Evolutionary conservation across 1,284 basidiomycete species (phyloP), one percentile per base, ranked within the genome.

Genomic region (Xanthoconium separans): DNA sequence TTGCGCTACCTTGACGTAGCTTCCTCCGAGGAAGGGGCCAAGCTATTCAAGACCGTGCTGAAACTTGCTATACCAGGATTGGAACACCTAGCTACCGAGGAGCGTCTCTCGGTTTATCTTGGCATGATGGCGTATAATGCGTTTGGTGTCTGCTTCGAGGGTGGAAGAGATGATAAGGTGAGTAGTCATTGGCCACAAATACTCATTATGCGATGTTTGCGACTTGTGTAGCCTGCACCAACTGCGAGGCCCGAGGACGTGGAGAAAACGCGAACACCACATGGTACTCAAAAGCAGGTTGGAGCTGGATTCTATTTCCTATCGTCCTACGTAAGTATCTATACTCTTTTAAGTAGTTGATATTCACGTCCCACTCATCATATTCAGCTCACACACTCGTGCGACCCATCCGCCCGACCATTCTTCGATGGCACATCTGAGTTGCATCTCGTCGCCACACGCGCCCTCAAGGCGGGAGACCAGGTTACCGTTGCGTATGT

Each of bases 111-210:
- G 10, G 75, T 76, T n/a, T 75, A 87, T 45, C 70, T 82, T 43
- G 87, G 86, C 15, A 89, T 84, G 68, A 83, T 92, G 75, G 71
- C 75, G 6, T 91, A 90, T 69, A 92, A 92, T 61, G 76, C 82
- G 2, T 87, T 83, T 61, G 89, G 89, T 54, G 79, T 92, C 44
- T 81, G 73, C 65, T 84, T 77, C 59, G 77, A 72, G 48, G 78
- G 75, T 30, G 89, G 87, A n/a, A 75, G 89, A 39, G 77, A 83
- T 56, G 81, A 88, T 62, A 87, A 80, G 79, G 89, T 89, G 47
- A 53, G 75, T 62, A 43, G 24, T 43, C 36, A 11, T 29, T 8
- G 7, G 41, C 45, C 42, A 39, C 27, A 47, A n/a, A 24, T 36
- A 36, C 37, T 55, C 11, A 61, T 40, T 27, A 20, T 39, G n/a